Evolutionary conservation across 805 yeast species (phyloP).

Genomic region (Pichia californica): DNA sequence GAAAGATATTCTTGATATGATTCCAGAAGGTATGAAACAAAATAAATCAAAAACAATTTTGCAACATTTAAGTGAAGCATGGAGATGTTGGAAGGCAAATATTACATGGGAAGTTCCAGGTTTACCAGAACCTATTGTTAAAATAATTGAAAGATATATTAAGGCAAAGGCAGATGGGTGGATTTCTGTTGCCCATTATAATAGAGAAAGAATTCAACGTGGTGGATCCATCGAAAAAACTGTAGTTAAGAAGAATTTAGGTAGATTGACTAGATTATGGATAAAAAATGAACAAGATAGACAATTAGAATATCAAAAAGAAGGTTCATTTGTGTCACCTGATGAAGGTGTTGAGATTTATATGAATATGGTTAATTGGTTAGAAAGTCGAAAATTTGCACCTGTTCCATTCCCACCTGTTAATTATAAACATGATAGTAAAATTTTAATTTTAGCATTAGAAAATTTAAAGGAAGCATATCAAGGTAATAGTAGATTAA

Average conservation of each 20-base stretch:
- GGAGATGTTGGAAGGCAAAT: constrained; percentile 99
- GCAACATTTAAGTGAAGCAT: constrained; percentile 94
- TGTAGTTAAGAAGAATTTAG: constrained; percentile 87
- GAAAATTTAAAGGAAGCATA: constrained; percentile 82
- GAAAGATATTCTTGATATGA: constrained; percentile 95
- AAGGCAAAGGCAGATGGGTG: constrained; percentile 96
- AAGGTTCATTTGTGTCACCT: constrained; percentile 83
- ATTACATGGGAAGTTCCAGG: constrained; percentile 98
- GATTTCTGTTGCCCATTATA: constrained; percentile 88
- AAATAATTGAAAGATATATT: constrained; percentile 80
- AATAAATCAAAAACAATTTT: constrained; percentile 79
- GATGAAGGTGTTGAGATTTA: constrained; percentile 85
- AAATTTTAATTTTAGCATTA: constrained; percentile 78
- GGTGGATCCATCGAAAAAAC: constrained; percentile 96
- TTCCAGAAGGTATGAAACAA: constrained; percentile 89
- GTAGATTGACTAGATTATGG: constrained; percentile 89
- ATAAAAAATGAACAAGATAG: constrained; percentile 86
- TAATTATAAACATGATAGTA: constrained; percentile 89
- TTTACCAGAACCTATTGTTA: constrained; percentile 82
- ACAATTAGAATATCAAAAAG: constrained; percentile 69
- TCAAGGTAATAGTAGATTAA: constrained; percentile 67
- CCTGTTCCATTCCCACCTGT: constrained; percentile 94
- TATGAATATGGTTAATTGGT: constrained; percentile 86
- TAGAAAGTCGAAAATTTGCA: constrained; percentile 73
- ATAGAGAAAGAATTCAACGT: constrained; percentile 77